Percentiles rank a stretch among this genome's conserved stretches.
These are phyloP conservation scores for Aquilaria malaccensis DNA, from an alignment of 345 rosid genomes.

Conservation along the genomic window DNA sequence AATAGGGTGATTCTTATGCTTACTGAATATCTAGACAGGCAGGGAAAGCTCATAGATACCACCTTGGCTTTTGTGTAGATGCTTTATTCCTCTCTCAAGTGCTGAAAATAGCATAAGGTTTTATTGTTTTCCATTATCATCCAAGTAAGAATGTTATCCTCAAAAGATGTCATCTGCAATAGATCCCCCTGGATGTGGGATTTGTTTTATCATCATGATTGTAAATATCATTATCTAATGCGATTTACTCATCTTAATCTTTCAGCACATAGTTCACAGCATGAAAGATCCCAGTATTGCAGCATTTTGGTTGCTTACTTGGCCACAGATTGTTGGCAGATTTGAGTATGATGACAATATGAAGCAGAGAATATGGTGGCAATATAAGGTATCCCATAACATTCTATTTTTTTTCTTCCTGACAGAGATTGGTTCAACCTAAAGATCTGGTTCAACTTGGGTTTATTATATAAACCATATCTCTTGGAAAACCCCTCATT, in stretches of 20 bases:
- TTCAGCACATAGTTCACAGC: constrained; percentile 92
- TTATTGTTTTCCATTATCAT: too few species aligned
- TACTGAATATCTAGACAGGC: too few species aligned
- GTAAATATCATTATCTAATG: background rate
- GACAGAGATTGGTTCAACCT: background rate
- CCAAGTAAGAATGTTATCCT: too few species aligned
- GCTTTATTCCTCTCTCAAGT: too few species aligned
- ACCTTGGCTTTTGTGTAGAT: too few species aligned
- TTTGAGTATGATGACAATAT: constrained; percentile 77
- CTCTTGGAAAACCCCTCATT: background rate
- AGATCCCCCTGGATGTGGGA: background rate
- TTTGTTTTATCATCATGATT: background rate
- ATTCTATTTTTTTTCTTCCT: constrained; percentile 10
- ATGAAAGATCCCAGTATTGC: constrained; percentile 97
- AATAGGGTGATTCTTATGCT: too few species aligned
- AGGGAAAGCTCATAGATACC: too few species aligned
- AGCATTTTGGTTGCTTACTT: constrained; percentile 86
- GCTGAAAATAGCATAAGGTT: too few species aligned
- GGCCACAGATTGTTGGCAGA: constrained; percentile 83
- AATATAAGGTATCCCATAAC: constrained; percentile 48
- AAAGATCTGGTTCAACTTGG: background rate
- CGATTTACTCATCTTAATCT: constrained; percentile 5
- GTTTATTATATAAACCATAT: background rate
- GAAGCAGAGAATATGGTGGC: constrained; percentile 90
- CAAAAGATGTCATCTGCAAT: background rate